Percentiles rank a stretch among this genome's conserved stretches.
Evolutionary conservation across 2,329 filamentous ascomycete species (phyloP).

Genomic region (Raffaelea arxii): DNA sequence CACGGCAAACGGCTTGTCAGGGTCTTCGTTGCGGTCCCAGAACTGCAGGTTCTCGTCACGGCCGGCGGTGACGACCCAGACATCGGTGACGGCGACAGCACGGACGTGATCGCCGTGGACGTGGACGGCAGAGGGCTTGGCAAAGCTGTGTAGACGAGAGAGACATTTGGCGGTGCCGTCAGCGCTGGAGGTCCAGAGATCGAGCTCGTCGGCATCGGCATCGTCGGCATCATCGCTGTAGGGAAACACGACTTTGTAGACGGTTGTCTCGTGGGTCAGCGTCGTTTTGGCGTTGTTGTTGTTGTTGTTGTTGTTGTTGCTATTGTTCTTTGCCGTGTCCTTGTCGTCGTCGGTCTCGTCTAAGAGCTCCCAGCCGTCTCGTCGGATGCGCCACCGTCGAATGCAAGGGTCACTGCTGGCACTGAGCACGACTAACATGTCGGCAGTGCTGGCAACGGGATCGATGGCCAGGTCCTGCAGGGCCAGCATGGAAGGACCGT

Average conservation of each 20-base stretch:
- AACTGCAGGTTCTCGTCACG: slow-evolving; percentile 86
- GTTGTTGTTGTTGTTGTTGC: slow-evolving; percentile 7
- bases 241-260: slow-evolving; percentile 67
- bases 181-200: slow-evolving; percentile 88
- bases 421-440: slow-evolving; percentile 56
- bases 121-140: slow-evolving; percentile 43
- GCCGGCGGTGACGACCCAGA: slow-evolving; percentile 79
- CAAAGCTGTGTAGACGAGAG: slow-evolving; percentile 54
- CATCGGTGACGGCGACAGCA: slow-evolving; percentile 64
- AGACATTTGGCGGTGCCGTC: slow-evolving; percentile 83
- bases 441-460: slow-evolving; percentile 42
- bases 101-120: slow-evolving; percentile 84
- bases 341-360: slow-evolving; percentile 22
- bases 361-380: slow-evolving; percentile 44
- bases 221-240: slow-evolving; percentile 28
- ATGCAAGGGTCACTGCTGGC: slow-evolving; percentile 76
- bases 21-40: slow-evolving; percentile 69
- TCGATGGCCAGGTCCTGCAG: slow-evolving; percentile 74
- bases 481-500: slow-evolving; percentile 59
- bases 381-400: slow-evolving; percentile 60
- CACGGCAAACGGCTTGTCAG: slow-evolving; percentile 61
- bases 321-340: slow-evolving; percentile 14
- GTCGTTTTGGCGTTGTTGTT: slow-evolving; percentile 36
- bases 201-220: slow-evolving; percentile 46
- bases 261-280: slow-evolving; percentile 78